A percentile compares a stretch with the other conserved stretches of the same genome.
Conservation (phyloP, 805 yeast genomes). For the Hanseniaspora valbyensis region DNA sequence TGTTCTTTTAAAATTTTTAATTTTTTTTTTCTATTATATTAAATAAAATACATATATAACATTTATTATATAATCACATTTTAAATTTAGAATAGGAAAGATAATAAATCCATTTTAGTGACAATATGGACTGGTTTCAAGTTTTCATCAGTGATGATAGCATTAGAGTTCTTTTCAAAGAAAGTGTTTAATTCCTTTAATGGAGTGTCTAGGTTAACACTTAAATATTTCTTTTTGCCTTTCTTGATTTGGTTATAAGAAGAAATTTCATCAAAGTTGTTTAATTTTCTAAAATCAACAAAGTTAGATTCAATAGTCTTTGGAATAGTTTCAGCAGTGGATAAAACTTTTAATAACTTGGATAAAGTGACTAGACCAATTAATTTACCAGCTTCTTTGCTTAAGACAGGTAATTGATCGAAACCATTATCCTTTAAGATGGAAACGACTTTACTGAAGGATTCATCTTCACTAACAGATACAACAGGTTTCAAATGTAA, state of each 20-base stretch:
- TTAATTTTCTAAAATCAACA: slow-evolving; percentile 64
- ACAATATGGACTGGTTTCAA: slow-evolving; percentile 71
- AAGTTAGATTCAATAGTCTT: slow-evolving; percentile 40
- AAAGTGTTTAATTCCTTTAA: slow-evolving; percentile 60
- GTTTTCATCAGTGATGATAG: slow-evolving; percentile 63
- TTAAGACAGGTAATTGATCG: slow-evolving; percentile 73
- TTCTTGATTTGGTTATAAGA: slow-evolving; percentile 52
- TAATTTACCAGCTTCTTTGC: slow-evolving; percentile 41
- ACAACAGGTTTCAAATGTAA: slow-evolving; percentile 71
- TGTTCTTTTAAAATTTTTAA: too few species aligned
- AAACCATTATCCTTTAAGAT: slow-evolving; percentile 65
- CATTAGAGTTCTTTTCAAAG: slow-evolving; percentile 76
- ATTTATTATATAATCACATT: too few species aligned
- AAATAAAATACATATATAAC: neutral
- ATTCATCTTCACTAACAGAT: slow-evolving; percentile 50
- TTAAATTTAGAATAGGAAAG: slow-evolving; percentile 28
- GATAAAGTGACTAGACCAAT: slow-evolving; percentile 71
- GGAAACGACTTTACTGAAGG: slow-evolving; percentile 53
- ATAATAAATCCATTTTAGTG: slow-evolving; percentile 73
- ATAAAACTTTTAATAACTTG: slow-evolving; percentile 53
- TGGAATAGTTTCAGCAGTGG: slow-evolving; percentile 49
- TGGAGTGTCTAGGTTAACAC: slow-evolving; percentile 54
- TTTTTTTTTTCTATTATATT: neutral
- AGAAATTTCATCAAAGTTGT: slow-evolving; percentile 47
- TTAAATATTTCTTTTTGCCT: slow-evolving; percentile 55